Percentiles rank a stretch among this genome's conserved stretches.
Evolutionary conservation across 148 eudicot genomes (phyloP).

Genomic region (Cornus florida): DNA sequence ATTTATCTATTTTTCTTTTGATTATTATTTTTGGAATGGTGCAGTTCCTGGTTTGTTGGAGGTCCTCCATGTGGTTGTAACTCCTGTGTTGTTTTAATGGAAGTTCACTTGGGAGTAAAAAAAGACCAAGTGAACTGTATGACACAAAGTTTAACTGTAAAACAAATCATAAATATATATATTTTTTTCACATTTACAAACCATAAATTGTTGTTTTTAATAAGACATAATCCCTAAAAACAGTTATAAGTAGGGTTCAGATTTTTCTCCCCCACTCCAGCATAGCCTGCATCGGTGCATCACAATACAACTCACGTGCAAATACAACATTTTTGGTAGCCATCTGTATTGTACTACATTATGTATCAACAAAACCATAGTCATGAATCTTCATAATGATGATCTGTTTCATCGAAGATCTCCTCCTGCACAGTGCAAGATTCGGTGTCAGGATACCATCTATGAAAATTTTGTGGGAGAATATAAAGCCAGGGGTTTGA

Average conservation of each 20-base stretch:
- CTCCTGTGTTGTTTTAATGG: no score
- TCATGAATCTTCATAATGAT: constrained; percentile 71
- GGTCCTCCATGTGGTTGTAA: no score
- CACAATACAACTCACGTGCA: not conserved
- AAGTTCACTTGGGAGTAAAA: no score
- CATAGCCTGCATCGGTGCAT: not conserved
- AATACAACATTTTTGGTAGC: constrained; percentile 10
- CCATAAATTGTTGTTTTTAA: not conserved
- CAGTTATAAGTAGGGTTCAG: not conserved
- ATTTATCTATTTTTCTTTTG: no score
- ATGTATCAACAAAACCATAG: not conserved
- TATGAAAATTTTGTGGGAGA: not conserved
- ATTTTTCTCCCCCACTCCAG: not conserved
- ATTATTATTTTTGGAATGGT: no score
- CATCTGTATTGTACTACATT: not conserved
- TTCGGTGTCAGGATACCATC: not conserved
- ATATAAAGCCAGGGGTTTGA: not conserved
- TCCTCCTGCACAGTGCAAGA: constrained; percentile 63
- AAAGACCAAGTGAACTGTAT: no score
- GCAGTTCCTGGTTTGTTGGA: no score
- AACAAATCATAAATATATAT: not conserved
- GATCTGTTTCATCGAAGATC: constrained; percentile 96
- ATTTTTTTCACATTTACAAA: not conserved
- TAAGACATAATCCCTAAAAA: no score
- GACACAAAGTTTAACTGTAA: no score